These are phyloP conservation scores for Botryosphaeria agaves DNA, from an alignment of 2,329 filamentous ascomycete species.

Conservation along the genomic window DNA sequence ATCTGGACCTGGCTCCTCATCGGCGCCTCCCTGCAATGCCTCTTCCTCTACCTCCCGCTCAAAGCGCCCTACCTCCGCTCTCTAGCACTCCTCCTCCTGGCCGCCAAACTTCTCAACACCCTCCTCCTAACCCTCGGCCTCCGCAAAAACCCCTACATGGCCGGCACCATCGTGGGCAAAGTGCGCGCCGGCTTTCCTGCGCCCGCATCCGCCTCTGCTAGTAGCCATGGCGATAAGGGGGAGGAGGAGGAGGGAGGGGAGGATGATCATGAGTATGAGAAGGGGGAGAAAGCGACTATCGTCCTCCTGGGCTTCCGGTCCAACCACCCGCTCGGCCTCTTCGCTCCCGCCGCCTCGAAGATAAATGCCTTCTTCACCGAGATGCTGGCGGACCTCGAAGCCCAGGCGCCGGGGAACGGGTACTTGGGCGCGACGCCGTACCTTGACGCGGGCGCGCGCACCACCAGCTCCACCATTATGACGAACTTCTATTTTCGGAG, in stretches of 20 bases:
- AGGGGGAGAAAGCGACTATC: background rate
- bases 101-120: constrained; percentile 15
- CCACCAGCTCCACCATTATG: constrained; percentile 22
- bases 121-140: constrained; percentile 15
- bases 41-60: constrained; percentile 15
- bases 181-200: constrained; percentile 16
- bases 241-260: too few relatives aligned
- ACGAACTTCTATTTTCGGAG: constrained; percentile 34
- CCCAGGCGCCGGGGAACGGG: constrained; percentile 26
- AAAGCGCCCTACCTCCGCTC: constrained; percentile 3
- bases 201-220: background rate
- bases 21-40: constrained; percentile 20
- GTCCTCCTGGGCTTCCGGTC: constrained; percentile 3
- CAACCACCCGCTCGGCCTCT: constrained; percentile 27
- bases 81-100: constrained; percentile 10
- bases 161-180: constrained; percentile 17
- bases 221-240: background rate
- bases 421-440: constrained; percentile 28
- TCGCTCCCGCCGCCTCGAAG: constrained; percentile 27
- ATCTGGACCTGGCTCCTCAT: constrained; percentile 24
- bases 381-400: constrained; percentile 19
- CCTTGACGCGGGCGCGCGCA: constrained; percentile 17
- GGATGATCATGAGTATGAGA: too few relatives aligned
- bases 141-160: constrained; percentile 21
- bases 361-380: constrained; percentile 19